phyloP scores from a whole-genome alignment of 2,329 filamentous ascomycete genomes.

The Hypoxylon sp. region DNA sequence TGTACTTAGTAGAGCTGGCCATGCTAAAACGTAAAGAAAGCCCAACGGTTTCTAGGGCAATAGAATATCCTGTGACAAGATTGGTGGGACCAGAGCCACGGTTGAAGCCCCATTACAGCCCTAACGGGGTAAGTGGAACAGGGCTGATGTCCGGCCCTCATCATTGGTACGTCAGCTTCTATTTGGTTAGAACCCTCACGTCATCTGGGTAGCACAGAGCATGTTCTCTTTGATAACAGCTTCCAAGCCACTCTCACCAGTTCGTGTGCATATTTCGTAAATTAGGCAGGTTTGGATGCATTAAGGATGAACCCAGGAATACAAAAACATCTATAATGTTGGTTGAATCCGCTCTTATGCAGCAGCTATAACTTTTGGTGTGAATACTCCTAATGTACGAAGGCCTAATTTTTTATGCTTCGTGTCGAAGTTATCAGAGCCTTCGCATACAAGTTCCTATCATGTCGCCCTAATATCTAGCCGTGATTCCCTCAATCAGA shows the following conservation, averaged over 20 bases:
- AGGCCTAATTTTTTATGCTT: slow-evolving; percentile 9
- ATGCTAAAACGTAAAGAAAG: slow-evolving; percentile 9
- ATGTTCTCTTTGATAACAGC: no score
- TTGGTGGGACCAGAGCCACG: slow-evolving; percentile 34
- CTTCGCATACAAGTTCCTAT: slow-evolving; percentile 17
- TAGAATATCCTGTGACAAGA: slow-evolving; percentile 17
- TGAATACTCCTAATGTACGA: slow-evolving; percentile 20
- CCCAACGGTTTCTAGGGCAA: slow-evolving; percentile 17
- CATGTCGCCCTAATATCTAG: slow-evolving; percentile 14
- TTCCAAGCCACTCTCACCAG: no score
- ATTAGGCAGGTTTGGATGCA: no score
- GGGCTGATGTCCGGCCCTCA: slow-evolving; percentile 31
- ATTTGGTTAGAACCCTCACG: slow-evolving; percentile 22
- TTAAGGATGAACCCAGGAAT: no score
- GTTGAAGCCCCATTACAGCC: slow-evolving; percentile 29
- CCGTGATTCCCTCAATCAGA: slow-evolving; percentile 13
- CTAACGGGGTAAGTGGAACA: slow-evolving; percentile 34
- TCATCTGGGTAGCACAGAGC: neutral
- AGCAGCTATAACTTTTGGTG: slow-evolving; percentile 24
- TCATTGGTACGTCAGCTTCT: slow-evolving; percentile 37
- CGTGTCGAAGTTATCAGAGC: neutral
- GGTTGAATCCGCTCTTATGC: slow-evolving; percentile 3
- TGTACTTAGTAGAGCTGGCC: neutral
- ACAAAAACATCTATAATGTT: neutral
- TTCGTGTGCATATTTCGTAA: no score